Conservation (phyloP, 1,284 basidiomycete species). For the Pascua sp. region DNA sequence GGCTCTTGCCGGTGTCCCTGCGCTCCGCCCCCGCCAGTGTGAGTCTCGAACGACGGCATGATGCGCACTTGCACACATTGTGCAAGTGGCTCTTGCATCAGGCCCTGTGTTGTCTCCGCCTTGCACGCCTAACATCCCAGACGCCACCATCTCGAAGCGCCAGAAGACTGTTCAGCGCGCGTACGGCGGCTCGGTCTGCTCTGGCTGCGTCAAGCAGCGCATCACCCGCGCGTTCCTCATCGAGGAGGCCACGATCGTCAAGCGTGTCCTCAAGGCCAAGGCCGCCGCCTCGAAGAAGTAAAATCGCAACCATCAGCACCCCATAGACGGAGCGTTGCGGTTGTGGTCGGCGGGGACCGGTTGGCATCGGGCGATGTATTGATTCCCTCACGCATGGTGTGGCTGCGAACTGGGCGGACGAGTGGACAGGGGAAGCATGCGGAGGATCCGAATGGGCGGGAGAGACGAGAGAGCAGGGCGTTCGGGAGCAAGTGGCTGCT, state of each 20-base stretch:
- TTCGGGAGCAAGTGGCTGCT: too few species aligned
- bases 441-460: too few species aligned
- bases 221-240: constrained; percentile 98
- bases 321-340: too few species aligned
- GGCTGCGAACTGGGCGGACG: background rate
- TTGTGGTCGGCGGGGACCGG: background rate
- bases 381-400: constrained; percentile 18
- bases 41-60: constrained; percentile 14
- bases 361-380: constrained; percentile 26
- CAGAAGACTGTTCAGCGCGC: constrained; percentile 90
- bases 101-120: too few species aligned
- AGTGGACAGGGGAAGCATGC: background rate
- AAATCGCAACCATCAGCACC: constrained; percentile 14
- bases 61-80: too few species aligned
- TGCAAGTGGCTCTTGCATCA: too few species aligned
- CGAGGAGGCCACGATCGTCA: constrained; percentile 99
- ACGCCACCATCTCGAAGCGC: constrained; percentile 90
- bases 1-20: constrained; percentile 86
- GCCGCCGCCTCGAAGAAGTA: constrained; percentile 49
- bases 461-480: too few species aligned
- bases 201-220: constrained; percentile 84
- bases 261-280: constrained; percentile 93
- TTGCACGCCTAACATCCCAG: constrained; percentile 10
- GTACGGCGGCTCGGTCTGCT: constrained; percentile 93
- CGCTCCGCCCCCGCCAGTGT: constrained; percentile 83